phyloP scores from a whole-genome alignment of 768 basidiomycete species.

The Xanthoconium purpureum region DNA sequence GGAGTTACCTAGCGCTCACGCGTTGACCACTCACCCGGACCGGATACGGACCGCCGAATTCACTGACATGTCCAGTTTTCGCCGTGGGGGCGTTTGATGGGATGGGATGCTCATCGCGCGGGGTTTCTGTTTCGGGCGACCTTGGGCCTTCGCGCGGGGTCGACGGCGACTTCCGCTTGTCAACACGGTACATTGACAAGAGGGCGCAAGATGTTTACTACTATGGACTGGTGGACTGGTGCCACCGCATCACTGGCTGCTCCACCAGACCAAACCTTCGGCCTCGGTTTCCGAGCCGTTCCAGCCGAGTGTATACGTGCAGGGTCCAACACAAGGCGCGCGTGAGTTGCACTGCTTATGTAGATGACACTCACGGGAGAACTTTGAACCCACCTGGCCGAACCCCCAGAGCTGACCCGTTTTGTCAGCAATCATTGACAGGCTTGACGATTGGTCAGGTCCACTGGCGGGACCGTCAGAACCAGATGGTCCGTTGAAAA shows the following conservation, averaged over 20 bases:
- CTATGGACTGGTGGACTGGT: background rate
- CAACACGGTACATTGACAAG: background rate
- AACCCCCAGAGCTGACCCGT: background rate
- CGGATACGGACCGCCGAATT: too few species aligned
- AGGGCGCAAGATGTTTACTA: background rate
- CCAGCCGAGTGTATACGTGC: background rate
- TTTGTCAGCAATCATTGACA: background rate
- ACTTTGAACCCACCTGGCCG: background rate
- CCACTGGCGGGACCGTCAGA: too few species aligned
- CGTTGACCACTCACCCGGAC: too few species aligned
- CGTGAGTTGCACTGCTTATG: background rate
- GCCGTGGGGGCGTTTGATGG: too few species aligned
- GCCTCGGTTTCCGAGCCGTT: background rate
- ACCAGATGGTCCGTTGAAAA: background rate
- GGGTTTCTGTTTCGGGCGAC: background rate
- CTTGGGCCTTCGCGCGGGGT: background rate
- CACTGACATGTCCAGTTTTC: too few species aligned
- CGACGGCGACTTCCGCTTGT: background rate
- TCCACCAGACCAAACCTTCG: too few species aligned
- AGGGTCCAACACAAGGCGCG: background rate
- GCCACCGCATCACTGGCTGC: background rate
- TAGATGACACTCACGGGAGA: background rate
- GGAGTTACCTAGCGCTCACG: too few species aligned
- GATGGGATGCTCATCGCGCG: too few species aligned
- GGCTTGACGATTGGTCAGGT: background rate